Base-by-base conservation (phyloP, 2,329 filamentous ascomycete genomes). In the Beauveria rudraprayagi region DNA sequence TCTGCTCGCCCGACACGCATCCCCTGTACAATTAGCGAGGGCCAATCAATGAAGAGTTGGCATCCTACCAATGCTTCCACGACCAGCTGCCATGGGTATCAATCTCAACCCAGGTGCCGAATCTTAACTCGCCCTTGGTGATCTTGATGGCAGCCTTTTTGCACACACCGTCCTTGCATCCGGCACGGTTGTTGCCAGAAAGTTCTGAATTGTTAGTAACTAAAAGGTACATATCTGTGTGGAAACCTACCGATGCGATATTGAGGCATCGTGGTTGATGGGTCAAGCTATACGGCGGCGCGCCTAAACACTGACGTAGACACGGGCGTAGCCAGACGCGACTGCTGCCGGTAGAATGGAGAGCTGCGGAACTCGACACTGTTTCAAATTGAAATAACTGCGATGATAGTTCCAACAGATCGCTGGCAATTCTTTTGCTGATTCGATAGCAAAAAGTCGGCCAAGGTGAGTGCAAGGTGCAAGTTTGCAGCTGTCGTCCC, bases 11-110 rank as follows among this genome's bases (percentile, higher is more conserved):
- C 17, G 91, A 96, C 41, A 92, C 84, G 68, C 93, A 97, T 34
- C 93, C 92, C 92, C 92, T 96, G 56, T 24, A 3, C 11, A 17
- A 22, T 52, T 30, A 37, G 47, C 19, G 19, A 10, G 9, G 17
- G 5, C 17, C 2, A 19, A 48, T 63, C 50, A 26, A 34, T 52
- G 60, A 54, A 26, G 50, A 61, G 52, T 14, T n/a, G 16, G 14
- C 43, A 48, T 67, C 82, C 70, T 80, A 95, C 93, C 93, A 97
- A 72, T 97, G 93, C 70, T 88, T 89, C 86, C 89, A 97, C 61
- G 78, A 73, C 84, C 86, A 96, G 69, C 80, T 81, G 47, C 83
- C 83, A 69, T 86, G 80, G 0, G 83, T 80, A 0, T 78, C 68
- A 34, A 88, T 82, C 9, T 82, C 82, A 64, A 96, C 82, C 79